phyloP scores from a whole-genome alignment of 2,329 filamentous ascomycete species.

The Alternaria alternata region DNA sequence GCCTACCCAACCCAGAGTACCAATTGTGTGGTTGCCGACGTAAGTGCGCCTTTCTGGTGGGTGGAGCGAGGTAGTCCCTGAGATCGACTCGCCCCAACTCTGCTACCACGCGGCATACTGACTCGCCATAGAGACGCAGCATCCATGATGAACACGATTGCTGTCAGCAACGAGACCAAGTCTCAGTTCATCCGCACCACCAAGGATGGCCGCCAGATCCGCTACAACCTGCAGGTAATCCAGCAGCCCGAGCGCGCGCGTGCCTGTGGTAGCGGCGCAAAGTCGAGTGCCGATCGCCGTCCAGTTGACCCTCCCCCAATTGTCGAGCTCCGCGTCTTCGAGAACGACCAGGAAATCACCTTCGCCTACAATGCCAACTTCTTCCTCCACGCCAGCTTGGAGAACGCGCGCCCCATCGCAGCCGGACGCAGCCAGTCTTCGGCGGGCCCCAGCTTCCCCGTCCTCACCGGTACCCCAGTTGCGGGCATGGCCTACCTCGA shows the following conservation, averaged over 20 bases:
- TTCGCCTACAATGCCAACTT: constrained; percentile 96
- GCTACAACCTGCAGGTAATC: constrained; percentile 83
- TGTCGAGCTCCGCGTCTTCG: constrained; percentile 86
- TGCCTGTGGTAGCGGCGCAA: constrained; percentile 93
- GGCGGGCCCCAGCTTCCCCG: constrained; percentile 74
- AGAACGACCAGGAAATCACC: constrained; percentile 74
- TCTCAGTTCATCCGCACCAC: constrained; percentile 67
- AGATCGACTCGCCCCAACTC: constrained; percentile 13
- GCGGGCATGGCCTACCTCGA: constrained; percentile 97
- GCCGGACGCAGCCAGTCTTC: constrained; percentile 73
- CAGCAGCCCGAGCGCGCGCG: constrained; percentile 94
- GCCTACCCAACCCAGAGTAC: constrained; percentile 2
- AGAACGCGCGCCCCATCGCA: constrained; percentile 83
- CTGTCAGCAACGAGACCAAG: constrained; percentile 65
- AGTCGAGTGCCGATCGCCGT: constrained; percentile 81
- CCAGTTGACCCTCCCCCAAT: constrained; percentile 95
- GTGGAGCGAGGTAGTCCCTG: constrained; percentile 17
- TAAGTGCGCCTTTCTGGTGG: constrained; percentile 25
- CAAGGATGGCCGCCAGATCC: constrained; percentile 77
- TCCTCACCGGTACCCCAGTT: constrained; percentile 92
- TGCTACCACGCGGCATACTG: constrained; percentile 21
- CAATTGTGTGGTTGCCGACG: constrained; percentile 8
- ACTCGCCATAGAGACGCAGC: constrained; percentile 20
- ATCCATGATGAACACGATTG: constrained; percentile 53
- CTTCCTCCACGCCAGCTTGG: constrained; percentile 90